Base-by-base conservation (phyloP, 805 yeast genomes). In the Wickerhamiella brachini region DNA sequence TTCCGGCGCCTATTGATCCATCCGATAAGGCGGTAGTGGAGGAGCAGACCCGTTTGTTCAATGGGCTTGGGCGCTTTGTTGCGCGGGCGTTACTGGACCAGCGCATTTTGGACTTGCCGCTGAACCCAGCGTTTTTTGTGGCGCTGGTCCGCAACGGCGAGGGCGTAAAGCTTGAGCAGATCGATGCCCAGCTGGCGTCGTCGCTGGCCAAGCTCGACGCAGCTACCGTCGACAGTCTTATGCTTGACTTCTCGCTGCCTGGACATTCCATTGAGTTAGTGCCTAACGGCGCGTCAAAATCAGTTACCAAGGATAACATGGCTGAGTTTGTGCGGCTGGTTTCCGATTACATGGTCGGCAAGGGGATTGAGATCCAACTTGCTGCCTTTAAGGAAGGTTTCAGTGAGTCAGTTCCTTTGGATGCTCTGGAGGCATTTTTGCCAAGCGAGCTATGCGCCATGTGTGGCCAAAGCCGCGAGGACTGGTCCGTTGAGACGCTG, bases 31-130 rank as follows among this genome's bases (percentile, higher is more conserved):
- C 62, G 37, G 55, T 53, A 1, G 23, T 18, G 4, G 65, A 58
- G 45, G 59, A 34, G 12, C 51, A 52, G 47, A 51, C 80, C 5
- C 71, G 72, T 24, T 65, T 80, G 46, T 90, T 86, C 64, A 71
- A 73, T 15, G 73, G 77, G 20, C 68, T 90, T 54, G 98, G 98
- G 2, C 79, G 77, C 49, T 87, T 93, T 62, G 72, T 88, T 49
- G 96, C 95, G 0, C 74, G 97, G 53, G 83, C 96, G 0, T 69
- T 89, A 62, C 65, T 90, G 49, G 98, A 90, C 65, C 81, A 85
- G n/a, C 72, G 97, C 56, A 79, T 89, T 45, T 74, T 90, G 46
- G 97, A 93, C 63, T 80, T 90, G 64, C 72, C 78, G 46, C 81
- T 90, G 67, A 86, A 79, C 61, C 75, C 79, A 0, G 64, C 79